Conservation (phyloP, 352 stramenopile genomes). For the Phytopythium ostracodes region DNA sequence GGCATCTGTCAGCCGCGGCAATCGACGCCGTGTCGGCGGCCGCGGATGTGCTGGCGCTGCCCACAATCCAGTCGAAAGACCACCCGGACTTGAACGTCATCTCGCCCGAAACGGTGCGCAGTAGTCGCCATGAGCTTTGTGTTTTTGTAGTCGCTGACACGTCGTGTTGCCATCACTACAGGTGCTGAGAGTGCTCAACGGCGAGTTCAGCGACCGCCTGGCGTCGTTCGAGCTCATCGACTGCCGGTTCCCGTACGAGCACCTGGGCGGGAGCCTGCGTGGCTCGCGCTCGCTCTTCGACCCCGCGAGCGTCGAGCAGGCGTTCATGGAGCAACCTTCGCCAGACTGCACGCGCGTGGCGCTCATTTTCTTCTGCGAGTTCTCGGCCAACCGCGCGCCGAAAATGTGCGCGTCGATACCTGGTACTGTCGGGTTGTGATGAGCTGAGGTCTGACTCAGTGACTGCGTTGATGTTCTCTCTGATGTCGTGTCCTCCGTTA, state of each 20-base stretch:
- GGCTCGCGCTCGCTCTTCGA: conserved; percentile 36
- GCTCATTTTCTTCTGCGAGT: conserved; percentile 71
- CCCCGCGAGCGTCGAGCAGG: conserved; percentile 34
- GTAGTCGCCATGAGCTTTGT: too few relatives aligned
- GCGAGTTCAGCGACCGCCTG: conserved; percentile 29
- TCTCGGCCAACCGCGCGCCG: conserved; percentile 56
- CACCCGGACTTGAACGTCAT: conserved; percentile 67
- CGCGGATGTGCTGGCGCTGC: conserved; percentile 26
- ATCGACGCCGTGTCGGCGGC: not conserved
- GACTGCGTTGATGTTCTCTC: not conserved
- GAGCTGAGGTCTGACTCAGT: not conserved
- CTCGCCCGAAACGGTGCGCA: conserved; percentile 33
- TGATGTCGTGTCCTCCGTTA: not conserved
- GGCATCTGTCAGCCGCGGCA: conserved; percentile 10
- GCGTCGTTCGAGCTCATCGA: conserved; percentile 38
- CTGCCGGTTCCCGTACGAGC: conserved; percentile 60
- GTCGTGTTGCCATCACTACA: not conserved
- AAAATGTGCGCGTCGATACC: conserved; percentile 37
- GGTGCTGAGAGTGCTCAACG: conserved; percentile 28
- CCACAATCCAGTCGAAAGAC: conserved; percentile 41
- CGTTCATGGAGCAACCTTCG: conserved; percentile 27
- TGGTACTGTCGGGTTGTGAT: not conserved
- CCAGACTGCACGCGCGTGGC: conserved; percentile 29
- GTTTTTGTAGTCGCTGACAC: not conserved
- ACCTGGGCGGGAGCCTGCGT: conserved; percentile 34